Conservation (phyloP, 768 basidiomycete genomes). For the Russula abietina region DNA sequence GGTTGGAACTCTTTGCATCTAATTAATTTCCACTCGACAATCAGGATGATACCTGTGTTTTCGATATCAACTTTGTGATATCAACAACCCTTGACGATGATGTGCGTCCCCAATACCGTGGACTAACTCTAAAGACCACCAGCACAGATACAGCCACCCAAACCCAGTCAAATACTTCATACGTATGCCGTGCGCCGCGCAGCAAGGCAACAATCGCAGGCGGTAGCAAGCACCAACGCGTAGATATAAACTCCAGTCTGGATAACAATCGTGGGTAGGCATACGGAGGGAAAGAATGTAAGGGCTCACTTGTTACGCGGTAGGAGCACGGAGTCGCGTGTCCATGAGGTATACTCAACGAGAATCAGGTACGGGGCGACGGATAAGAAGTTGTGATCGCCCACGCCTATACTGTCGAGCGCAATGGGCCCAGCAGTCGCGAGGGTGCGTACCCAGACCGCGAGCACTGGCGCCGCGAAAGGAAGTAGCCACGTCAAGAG, state of each 20-base stretch:
- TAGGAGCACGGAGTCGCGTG: conserved; percentile 32
- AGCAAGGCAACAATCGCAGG: conserved; percentile 53
- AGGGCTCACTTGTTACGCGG: conserved; percentile 26
- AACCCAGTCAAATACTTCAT: conserved; percentile 58
- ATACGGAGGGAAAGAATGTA: background rate
- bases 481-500: conserved; percentile 81
- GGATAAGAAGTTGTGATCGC: conserved; percentile 68
- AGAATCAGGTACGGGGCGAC: conserved; percentile 59
- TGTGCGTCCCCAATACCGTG: conserved; percentile 25
- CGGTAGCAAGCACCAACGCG: conserved; percentile 48
- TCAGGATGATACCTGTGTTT: background rate
- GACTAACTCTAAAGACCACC: conserved; percentile 42
- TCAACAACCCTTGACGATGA: background rate
- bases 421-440: conserved; percentile 70
- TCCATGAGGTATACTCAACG: conserved; percentile 55
- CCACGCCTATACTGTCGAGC: conserved; percentile 69
- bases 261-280: background rate
- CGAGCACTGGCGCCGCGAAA: conserved; percentile 66
- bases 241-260: conserved; percentile 32
- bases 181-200: conserved; percentile 61
- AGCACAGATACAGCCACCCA: conserved; percentile 44
- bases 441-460: conserved; percentile 86
- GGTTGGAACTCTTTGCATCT: no score
- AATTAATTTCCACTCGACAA: no score
- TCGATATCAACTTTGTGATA: background rate